phyloP scores from a whole-genome alignment of 1,284 basidiomycete genomes.

The Cryptococcus jaspeensis region DNA sequence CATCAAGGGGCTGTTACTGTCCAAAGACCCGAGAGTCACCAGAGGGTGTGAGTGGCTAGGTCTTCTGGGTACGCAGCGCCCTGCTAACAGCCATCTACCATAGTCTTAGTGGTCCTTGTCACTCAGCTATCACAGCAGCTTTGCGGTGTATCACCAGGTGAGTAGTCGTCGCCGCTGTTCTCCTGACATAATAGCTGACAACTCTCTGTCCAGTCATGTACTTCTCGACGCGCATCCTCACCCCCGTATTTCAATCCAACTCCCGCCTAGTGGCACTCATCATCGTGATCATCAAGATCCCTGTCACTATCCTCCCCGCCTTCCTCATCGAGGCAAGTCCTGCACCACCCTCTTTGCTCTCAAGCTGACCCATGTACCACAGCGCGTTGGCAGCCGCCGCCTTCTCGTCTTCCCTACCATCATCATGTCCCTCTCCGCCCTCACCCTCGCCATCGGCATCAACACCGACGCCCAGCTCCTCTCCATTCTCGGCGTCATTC shows the following conservation, averaged over 20 bases:
- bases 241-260: conserved; percentile 41
- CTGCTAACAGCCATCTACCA: conserved; percentile 1
- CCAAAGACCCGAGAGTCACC: conserved; percentile 24
- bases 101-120: conserved; percentile 38
- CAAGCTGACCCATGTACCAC: background rate
- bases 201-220: conserved; percentile 40
- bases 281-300: conserved; percentile 48
- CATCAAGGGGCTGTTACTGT: conserved; percentile 29
- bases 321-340: conserved; percentile 47
- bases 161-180: too few species aligned
- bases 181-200: background rate
- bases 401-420: conserved; percentile 32
- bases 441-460: conserved; percentile 34
- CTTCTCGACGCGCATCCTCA: conserved; percentile 49
- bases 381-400: conserved; percentile 28
- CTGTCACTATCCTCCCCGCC: conserved; percentile 52
- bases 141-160: conserved; percentile 41
- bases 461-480: conserved; percentile 25
- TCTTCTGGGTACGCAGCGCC: background rate
- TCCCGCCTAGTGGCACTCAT: conserved; percentile 42
- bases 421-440: conserved; percentile 25
- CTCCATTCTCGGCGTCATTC: conserved; percentile 27
- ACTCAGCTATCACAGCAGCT: conserved; percentile 41
- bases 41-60: conserved; percentile 28
- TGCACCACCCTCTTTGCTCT: background rate